Evolutionary conservation across 148 eudicot genomes (phyloP), one percentile per base, ranked within the genome.

Genomic region (Linanthus parryae): DNA sequence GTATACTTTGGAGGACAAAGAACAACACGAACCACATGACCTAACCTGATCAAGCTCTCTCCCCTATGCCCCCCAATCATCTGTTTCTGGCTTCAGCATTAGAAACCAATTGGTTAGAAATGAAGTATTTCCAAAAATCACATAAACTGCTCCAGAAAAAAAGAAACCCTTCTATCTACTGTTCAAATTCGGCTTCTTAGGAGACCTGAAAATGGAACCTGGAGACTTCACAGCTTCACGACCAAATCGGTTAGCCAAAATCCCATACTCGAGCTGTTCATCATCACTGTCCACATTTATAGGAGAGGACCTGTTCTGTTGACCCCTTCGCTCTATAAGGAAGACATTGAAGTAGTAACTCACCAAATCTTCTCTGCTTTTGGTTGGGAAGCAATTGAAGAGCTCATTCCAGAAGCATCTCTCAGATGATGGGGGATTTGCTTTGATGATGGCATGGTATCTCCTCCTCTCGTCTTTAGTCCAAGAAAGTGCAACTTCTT

Each of bases 301-400:
- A 0, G 79, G 70, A 48, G 56, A 52, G 27, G 53, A 62, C 68
- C 96, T 59, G 59, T 92, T 92, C 70, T 92, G 96, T 55, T 63
- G 41, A 31, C 57, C 80, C 60, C 94, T 73, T 9, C 91, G 83
- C 27, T 60, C 64, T 18, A 92, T 76, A 44, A 84, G 57, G 62
- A 77, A 88, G 23, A 88, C 96, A 50, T 84, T 92, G 29, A 62
- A 88, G 64, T 84, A 92, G 75, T 88, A 92, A 65, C 80, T 80
- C 38, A 84, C 99, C 36, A 73, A 73, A 20, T 77, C 85, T 17
- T 64, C 72, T 64, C 80, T 71, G 29, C 54, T 70, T 57, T 78
- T 88, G 17, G 37, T 34, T 13, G 75, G 73, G 49, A 92, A 68
- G 22, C 13, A 44, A 56, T 62, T 69, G 15, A 49, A 37, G 56